These are phyloP conservation scores for Uronychia binucleata DNA, from an alignment of 73 alveolate genomes.

Conservation along the genomic window DNA sequence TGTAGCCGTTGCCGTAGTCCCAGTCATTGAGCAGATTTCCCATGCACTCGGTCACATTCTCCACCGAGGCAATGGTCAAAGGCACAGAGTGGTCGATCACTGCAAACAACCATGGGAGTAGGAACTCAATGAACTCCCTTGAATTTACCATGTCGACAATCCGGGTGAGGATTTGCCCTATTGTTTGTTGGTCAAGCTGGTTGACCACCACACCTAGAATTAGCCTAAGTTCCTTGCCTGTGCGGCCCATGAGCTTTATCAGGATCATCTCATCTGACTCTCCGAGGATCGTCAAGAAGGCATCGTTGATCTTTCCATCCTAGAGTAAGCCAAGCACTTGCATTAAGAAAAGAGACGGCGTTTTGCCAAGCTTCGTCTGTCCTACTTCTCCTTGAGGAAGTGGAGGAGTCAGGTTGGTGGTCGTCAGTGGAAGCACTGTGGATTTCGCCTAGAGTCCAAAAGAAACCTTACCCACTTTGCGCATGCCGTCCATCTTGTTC, in stretches of 20 bases:
- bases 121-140: conserved; percentile 50
- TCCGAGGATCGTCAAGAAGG: not conserved
- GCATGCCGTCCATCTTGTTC: conserved; percentile 2
- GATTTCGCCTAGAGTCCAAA: not conserved
- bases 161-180: conserved; percentile 17
- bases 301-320: conserved; percentile 14
- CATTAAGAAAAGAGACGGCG: not conserved
- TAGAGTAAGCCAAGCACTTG: not conserved
- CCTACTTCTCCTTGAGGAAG: not conserved
- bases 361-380: not conserved
- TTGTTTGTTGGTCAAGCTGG: conserved; percentile 9
- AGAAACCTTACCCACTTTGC: not conserved
- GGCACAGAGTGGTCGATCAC: not conserved
- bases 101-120: conserved; percentile 49
- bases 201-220: conserved; percentile 33
- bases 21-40: not conserved
- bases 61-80: not conserved
- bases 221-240: not conserved
- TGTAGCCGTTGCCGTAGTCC: no score
- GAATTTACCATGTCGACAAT: conserved; percentile 6
- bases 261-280: conserved; percentile 17
- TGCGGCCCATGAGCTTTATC: conserved; percentile 25
- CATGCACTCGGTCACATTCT: not conserved
- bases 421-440: not conserved
- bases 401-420: not conserved